Percentiles rank a stretch among this genome's conserved stretches.
These are phyloP conservation scores for Diplotaxis tenuifolia DNA, from an alignment of 345 rosid genomes.

Conservation along the genomic window DNA sequence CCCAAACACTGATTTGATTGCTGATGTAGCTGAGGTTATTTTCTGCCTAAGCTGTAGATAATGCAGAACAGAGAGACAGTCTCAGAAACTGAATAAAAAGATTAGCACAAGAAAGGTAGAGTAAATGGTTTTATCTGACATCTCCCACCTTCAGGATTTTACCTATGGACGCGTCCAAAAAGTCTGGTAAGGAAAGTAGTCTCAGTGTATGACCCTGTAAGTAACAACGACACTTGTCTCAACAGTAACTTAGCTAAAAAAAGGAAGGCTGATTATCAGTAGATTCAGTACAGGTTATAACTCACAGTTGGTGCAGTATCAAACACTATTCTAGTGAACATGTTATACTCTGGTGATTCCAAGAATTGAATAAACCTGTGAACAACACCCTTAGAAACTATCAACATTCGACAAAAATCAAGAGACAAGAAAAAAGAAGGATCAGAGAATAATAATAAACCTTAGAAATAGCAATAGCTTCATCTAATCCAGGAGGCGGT, in stretches of 20 bases:
- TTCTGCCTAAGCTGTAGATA: constrained; percentile 89
- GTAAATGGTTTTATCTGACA: neutral
- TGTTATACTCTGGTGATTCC: constrained; percentile 79
- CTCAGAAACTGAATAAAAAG: too few relatives aligned
- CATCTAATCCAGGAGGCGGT: constrained; percentile 99
- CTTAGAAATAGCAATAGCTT: constrained; percentile 97
- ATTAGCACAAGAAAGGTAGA: too few relatives aligned
- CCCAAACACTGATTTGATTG: constrained; percentile 92
- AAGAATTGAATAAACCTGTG: constrained; percentile 96
- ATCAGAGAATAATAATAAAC: constrained; percentile 39
- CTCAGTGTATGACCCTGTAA: constrained; percentile 88
- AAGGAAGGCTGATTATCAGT: neutral
- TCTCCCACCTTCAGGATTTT: constrained; percentile 79
- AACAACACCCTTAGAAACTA: constrained; percentile 4
- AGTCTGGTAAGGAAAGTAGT: constrained; percentile 89
- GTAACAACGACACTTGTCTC: constrained; percentile 11
- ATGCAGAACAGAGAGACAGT: constrained; percentile 25
- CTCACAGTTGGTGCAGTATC: constrained; percentile 99
- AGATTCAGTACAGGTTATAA: neutral
- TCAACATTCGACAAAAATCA: constrained; percentile 28
- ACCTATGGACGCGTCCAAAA: constrained; percentile 94
- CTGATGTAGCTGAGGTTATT: constrained; percentile 87
- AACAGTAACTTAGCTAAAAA: neutral
- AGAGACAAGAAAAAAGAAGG: neutral
- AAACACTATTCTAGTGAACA: constrained; percentile 92